Evolutionary conservation across 2,329 filamentous ascomycete species (phyloP).

Genomic region (Pseudocercospora fijiensis): DNA sequence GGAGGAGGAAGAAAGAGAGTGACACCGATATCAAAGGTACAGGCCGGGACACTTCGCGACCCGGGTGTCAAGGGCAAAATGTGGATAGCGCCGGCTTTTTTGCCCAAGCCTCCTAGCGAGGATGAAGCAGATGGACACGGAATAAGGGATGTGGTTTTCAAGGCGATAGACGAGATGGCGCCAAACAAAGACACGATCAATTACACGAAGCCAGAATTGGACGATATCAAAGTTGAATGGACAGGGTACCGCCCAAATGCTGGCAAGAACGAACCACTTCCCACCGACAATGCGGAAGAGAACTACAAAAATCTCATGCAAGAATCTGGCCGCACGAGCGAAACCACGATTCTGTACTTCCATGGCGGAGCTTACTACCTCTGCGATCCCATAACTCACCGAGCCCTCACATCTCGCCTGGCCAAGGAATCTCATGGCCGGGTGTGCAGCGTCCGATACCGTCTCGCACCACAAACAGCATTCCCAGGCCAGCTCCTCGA

Average conservation of each 20-base stretch:
- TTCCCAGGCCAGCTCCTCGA: conserved; percentile 76
- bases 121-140: conserved; percentile 47
- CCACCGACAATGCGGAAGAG: conserved; percentile 59
- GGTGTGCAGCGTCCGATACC: conserved; percentile 70
- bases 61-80: conserved; percentile 72
- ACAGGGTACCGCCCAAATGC: conserved; percentile 65
- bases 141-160: conserved; percentile 55
- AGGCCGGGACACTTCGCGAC: conserved; percentile 62
- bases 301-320: conserved; percentile 67
- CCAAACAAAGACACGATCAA: conserved; percentile 47
- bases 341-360: conserved; percentile 68
- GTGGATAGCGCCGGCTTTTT: conserved; percentile 73
- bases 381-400: conserved; percentile 67
- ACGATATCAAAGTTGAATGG: conserved; percentile 70
- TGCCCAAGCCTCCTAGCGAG: conserved; percentile 57
- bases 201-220: conserved; percentile 53
- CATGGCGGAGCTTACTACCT: conserved; percentile 75
- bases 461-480: conserved; percentile 70
- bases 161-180: conserved; percentile 19
- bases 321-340: conserved; percentile 56
- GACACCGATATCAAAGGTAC: conserved; percentile 59
- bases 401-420: conserved; percentile 58
- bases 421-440: conserved; percentile 67
- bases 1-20: conserved; percentile 43
- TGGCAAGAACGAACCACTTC: conserved; percentile 51